These are phyloP conservation scores for Cyberlindnera veronae DNA, from an alignment of 805 yeast species.

Conservation along the genomic window DNA sequence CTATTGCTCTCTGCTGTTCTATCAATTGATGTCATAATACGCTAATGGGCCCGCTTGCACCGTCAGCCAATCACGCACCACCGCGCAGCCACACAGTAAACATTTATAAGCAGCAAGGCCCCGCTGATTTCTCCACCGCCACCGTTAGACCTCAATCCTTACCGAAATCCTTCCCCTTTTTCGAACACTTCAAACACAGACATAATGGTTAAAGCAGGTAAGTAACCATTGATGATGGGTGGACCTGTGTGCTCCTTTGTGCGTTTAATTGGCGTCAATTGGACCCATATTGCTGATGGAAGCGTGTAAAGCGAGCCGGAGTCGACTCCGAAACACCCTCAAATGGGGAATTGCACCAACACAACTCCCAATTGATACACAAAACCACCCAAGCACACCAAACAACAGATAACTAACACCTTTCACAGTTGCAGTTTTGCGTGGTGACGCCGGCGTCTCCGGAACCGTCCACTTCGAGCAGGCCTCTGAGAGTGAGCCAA, in stretches of 20 bases:
- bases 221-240: slow-evolving; percentile 9
- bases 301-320: not conserved
- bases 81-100: not conserved
- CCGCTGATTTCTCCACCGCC: not conserved
- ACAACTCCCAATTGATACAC: not conserved
- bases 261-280: not conserved
- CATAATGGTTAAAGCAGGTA: slow-evolving; percentile 31
- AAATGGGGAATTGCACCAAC: not conserved
- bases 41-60: not conserved
- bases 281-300: not conserved
- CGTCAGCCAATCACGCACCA: not conserved
- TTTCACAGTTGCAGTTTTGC: slow-evolving; percentile 81
- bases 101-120: slow-evolving; percentile 12
- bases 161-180: not conserved
- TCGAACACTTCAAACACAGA: not conserved
- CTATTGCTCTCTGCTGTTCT: no score
- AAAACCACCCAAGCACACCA: no score
- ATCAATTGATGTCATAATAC: no score
- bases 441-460: slow-evolving; percentile 89
- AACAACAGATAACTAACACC: not conserved
- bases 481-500: slow-evolving; percentile 70
- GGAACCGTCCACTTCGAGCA: slow-evolving; percentile 91
- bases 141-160: not conserved
- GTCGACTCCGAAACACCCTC: not conserved
- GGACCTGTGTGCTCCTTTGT: not conserved